Percentiles rank a stretch among this genome's conserved stretches.
Evolutionary conservation across 2,329 filamentous ascomycete genomes (phyloP).

Genomic region (Lecanicillium sp.): DNA sequence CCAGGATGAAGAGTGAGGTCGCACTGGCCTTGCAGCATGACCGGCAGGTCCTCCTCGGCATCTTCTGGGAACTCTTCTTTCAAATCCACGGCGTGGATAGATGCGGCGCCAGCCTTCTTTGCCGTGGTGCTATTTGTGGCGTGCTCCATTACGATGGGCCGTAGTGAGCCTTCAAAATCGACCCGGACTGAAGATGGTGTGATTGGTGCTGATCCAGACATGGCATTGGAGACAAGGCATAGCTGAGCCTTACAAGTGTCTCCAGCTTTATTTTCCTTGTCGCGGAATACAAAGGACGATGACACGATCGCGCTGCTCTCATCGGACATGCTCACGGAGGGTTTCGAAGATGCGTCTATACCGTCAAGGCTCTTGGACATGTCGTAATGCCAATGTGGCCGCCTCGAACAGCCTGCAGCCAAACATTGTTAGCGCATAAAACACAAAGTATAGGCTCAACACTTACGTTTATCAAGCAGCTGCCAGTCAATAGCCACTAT

Average conservation of each 20-base stretch:
- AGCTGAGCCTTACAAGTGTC: conserved; percentile 52
- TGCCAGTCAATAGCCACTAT: conserved; percentile 60
- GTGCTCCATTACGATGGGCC: conserved; percentile 45
- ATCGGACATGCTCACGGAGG: conserved; percentile 43
- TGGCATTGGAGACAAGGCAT: conserved; percentile 47
- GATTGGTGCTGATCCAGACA: conserved; percentile 43
- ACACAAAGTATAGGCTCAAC: not conserved
- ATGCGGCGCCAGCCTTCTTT: conserved; percentile 13
- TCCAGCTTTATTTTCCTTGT: conserved; percentile 53
- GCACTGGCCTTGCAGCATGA: conserved; percentile 43
- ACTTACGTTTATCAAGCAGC: conserved; percentile 50
- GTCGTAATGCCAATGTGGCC: conserved; percentile 54
- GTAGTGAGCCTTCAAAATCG: conserved; percentile 50
- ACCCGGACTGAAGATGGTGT: conserved; percentile 44
- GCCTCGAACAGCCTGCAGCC: conserved; percentile 42
- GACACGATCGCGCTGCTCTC: conserved; percentile 45
- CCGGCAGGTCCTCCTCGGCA: conserved; percentile 20
- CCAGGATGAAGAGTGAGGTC: conserved; percentile 61
- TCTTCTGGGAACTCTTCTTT: conserved; percentile 20
- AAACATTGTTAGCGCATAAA: not conserved
- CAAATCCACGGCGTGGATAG: conserved; percentile 20
- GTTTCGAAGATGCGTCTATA: conserved; percentile 34
- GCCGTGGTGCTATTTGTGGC: conserved; percentile 12
- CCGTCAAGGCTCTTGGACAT: conserved; percentile 49
- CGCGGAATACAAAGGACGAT: conserved; percentile 50